Evolutionary conservation across 2,329 filamentous ascomycete genomes (phyloP).

Genomic region (Xylaria sp.): DNA sequence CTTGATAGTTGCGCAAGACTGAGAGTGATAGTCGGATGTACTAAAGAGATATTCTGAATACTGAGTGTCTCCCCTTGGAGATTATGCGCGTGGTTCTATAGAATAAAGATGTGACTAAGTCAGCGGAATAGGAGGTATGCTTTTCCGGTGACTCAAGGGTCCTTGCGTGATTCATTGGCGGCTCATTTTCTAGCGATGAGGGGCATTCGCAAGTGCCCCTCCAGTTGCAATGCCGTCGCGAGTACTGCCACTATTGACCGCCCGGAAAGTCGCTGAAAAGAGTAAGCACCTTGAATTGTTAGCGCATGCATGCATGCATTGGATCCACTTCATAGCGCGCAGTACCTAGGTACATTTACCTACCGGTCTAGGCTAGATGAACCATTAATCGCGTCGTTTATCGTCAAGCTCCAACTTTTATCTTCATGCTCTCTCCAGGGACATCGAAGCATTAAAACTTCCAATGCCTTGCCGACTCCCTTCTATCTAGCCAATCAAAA

Average conservation of each 20-base stretch:
- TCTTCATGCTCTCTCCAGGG: background rate
- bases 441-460: background rate
- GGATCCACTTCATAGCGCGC: conserved; percentile 1
- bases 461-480: conserved; percentile 2
- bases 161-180: conserved; percentile 28
- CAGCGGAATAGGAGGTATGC: no score
- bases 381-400: background rate
- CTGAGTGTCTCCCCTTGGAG: background rate
- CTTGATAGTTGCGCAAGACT: background rate
- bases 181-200: conserved; percentile 41
- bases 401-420: conserved; percentile 3
- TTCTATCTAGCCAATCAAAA: conserved; percentile 22
- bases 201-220: conserved; percentile 43
- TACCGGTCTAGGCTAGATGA: background rate
- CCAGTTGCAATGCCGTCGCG: conserved; percentile 36
- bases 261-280: conserved; percentile 37
- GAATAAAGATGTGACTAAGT: conserved; percentile 1
- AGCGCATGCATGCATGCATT: background rate
- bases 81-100: conserved; percentile 1
- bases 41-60: background rate
- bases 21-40: background rate
- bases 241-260: conserved; percentile 44
- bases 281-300: conserved; percentile 38
- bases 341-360: background rate
- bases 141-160: conserved; percentile 41